Evolutionary conservation across 108 stramenopile genomes (phyloP).

Genomic region (Fragilariopsis cylindrus): DNA sequence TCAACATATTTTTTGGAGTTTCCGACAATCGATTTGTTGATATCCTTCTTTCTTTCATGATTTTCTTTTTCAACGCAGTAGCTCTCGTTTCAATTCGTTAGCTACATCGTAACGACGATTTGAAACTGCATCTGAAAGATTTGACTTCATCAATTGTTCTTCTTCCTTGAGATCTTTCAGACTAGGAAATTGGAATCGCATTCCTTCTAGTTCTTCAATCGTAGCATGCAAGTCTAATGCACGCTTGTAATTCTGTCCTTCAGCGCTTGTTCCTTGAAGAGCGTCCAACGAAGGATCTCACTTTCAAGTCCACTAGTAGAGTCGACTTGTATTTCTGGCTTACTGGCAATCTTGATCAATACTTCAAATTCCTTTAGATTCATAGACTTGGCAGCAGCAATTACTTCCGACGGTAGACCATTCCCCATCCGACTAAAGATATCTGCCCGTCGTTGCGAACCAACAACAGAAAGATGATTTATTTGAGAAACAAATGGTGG

Average conservation of each 20-base stretch:
- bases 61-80: constrained; percentile 31
- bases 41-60: constrained; percentile 23
- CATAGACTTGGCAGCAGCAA: constrained; percentile 14
- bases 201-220: constrained; percentile 29
- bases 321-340: constrained; percentile 31
- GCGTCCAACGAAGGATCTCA: constrained; percentile 4
- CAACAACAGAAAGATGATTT: background rate
- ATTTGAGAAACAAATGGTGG: constrained; percentile 8
- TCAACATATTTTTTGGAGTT: constrained; percentile 7
- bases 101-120: constrained; percentile 27
- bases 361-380: constrained; percentile 20
- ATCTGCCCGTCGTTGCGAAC: constrained; percentile 28
- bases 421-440: constrained; percentile 29
- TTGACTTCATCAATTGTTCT: constrained; percentile 25
- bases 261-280: constrained; percentile 1
- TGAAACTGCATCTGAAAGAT: constrained; percentile 20
- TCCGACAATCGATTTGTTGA: background rate
- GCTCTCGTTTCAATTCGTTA: constrained; percentile 26
- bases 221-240: constrained; percentile 30
- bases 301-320: constrained; percentile 20
- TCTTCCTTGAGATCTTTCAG: constrained; percentile 29
- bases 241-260: constrained; percentile 28
- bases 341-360: constrained; percentile 26
- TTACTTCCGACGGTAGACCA: constrained; percentile 23
- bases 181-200: constrained; percentile 29